Base-by-base conservation (phyloP, 179 eudicot genomes). In the Nepenthes alata region DNA sequence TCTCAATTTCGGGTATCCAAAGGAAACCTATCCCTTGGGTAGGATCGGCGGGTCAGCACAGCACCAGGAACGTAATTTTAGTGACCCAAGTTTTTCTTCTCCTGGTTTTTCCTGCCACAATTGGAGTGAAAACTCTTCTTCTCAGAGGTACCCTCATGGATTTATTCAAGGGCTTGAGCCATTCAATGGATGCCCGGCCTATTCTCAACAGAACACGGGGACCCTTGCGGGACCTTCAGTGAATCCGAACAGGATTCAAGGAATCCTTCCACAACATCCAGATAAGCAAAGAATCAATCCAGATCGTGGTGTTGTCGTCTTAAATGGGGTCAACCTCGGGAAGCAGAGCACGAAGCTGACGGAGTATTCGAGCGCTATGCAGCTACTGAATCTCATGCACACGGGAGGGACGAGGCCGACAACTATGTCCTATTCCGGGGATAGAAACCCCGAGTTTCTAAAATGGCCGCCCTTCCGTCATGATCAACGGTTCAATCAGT, bases 311-410 rank as follows among this genome's bases (percentile, higher is more conserved):
- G 45, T 45, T 25, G 25, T 63, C 51, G 54, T 38, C 52, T 63
- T 63, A 13, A 36, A 60, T 14, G 36, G 37, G 38, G 10, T 48
- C 37, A 34, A 4, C 39, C 25, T 34, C 3, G 58, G 59, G 35
- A 63, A 55, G 38, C 52, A 41, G 37, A 41, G 45, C 8, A 54
- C 66, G 57, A 55, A 54, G 10, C 52, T 54, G 66, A 50, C 59
- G 12, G 59, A 63, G 38, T 55, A 53, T 38, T 11, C 67, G 15
- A 39, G 12, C 41, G 53, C 55, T 52, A 15, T 52, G 55, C 55
- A 52, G 8, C 15, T 52, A 52, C 55, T 52, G 6, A 52, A 52
- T 2, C 13, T 52, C 8, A 52, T 52, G 55, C 55, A 52, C 55
- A 11, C 16, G 2, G 55, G 55, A 52, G 55, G 15, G 7, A n/a